Evolutionary conservation across 768 basidiomycete genomes (phyloP), one percentile per base, ranked within the genome.

Genomic region (Panus rudis): DNA sequence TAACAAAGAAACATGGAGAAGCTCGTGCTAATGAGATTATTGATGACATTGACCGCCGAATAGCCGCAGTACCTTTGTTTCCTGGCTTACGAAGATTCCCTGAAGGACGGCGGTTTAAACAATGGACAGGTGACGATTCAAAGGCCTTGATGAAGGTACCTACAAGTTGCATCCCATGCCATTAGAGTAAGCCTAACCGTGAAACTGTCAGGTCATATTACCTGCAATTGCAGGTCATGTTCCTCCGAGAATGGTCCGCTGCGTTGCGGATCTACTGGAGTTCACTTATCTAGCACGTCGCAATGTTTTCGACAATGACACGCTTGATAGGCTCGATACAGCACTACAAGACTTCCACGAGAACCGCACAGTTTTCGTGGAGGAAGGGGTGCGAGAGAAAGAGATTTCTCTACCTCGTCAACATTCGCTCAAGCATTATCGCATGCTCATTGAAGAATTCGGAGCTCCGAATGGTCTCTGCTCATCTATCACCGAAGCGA

Each of bases 301-400:
- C 5, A 27, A 34, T 3, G 42, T 42, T 28, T 35, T 54, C 25
- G 42, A 32, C 6, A 47, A 49, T 22, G 27, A 39, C n/a, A 50
- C 42, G 2, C 42, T 60, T 3, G 34, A 8, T 0, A 26, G 19
- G 1, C 32, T 61, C 6, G 17, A 57, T 17, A 43, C 41, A 2
- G 46, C 52, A 4, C 52, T 67, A 22, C 42, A 20, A 6, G 26
- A 39, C 3, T 69, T 65, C 39, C 63, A 69, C 28, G 19, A 51
- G 14, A 48, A 53, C 12, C 61, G 61, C 1, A 14, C 47, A 3
- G 48, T 66, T 16, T 68, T 53, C 30, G 17, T 24, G 6, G 39
- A 23, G 20, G 10, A 7, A 3, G 46, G 42, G 10, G 42, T 48
- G 20, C 46, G 49, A 2, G 34, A 46, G 0, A 39, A 49, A 7